A percentile compares a stretch with the other conserved stretches of the same genome.
Evolutionary conservation across 2,329 filamentous ascomycete genomes (phyloP).

Genomic region (Talaromyces sp.): DNA sequence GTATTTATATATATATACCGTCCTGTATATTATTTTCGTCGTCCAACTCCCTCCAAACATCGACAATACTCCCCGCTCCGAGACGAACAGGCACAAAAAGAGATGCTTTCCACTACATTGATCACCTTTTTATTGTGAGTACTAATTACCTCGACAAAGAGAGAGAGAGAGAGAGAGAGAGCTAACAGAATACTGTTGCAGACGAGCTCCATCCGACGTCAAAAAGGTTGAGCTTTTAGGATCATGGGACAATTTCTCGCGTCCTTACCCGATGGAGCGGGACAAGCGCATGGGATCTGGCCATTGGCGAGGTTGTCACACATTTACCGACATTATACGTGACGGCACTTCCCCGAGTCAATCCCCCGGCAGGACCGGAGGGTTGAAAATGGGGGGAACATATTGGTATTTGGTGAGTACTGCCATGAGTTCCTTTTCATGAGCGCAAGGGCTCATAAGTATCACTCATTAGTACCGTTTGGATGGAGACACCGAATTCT

Average conservation of each 20-base stretch:
- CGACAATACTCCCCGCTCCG: background rate
- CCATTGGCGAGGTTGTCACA: slow-evolving; percentile 84
- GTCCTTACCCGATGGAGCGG: slow-evolving; percentile 73
- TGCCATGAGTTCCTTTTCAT: background rate
- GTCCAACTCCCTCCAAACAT: background rate
- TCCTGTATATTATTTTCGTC: background rate
- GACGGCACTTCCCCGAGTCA: slow-evolving; percentile 61
- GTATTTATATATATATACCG: slow-evolving; percentile 10
- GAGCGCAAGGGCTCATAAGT: background rate
- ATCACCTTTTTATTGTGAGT: slow-evolving; percentile 23
- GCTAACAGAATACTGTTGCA: slow-evolving; percentile 17
- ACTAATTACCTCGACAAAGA: background rate
- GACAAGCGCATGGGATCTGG: slow-evolving; percentile 70
- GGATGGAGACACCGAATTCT: slow-evolving; percentile 70
- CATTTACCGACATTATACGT: slow-evolving; percentile 78
- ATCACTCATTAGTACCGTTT: slow-evolving; percentile 66
- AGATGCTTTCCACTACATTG: slow-evolving; percentile 21
- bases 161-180: background rate
- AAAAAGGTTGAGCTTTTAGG: slow-evolving; percentile 74
- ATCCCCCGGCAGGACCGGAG: slow-evolving; percentile 63
- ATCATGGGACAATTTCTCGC: slow-evolving; percentile 92
- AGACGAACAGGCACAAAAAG: background rate
- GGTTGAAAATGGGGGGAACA: slow-evolving; percentile 83
- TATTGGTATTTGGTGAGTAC: slow-evolving; percentile 90
- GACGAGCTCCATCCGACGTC: slow-evolving; percentile 38